Evolutionary conservation across 768 basidiomycete genomes (phyloP), one percentile per base, ranked within the genome.

Genomic region (Calvatia gigantea): DNA sequence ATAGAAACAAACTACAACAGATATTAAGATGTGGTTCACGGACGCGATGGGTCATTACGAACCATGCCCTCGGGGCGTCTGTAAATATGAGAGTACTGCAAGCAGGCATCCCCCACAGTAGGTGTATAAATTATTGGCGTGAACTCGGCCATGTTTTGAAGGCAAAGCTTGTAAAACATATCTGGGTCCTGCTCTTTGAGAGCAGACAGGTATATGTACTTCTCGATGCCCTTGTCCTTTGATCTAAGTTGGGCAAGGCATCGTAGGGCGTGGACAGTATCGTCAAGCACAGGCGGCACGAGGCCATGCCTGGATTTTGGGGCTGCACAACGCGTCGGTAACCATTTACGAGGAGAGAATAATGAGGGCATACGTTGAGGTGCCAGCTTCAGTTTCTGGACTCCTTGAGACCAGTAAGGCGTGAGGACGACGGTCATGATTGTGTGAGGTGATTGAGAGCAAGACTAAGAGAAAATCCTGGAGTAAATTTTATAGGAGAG

Each of bases 61-160:
- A 94, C 82, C 68, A 87, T 69, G 39, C 89, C 89, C 66, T 91
- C 89, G 0, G 89, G 83, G 37, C 80, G 77, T 60, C 87, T 76
- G 67, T 85, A 91, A 60, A 86, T 91, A 58, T 87, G 83, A 19
- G 86, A 89, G 73, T 83, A 94, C 64, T 91, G 86, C 61, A 91
- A 67, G 66, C 92, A 94, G 2, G 93, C 94, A 62, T 95, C 91
- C 23, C 94, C 94, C 27, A 96, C 92, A 12, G 90, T 92, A 0
- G 94, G 94, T 0, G 94, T 96, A 68, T 95, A 96, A 53, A 96
- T 91, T 39, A 94, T 78, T 12, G 94, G 93, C 63, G 78, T 75
- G 75, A 82, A 74, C 62, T 82, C 89, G 27, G 82, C 62, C 81
- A 93, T 84, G 66, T 92, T 77, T 41, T 77, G 75, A 41, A 88